Base-by-base conservation (phyloP, 1,284 basidiomycete species). In the Wolfiporia cocos region DNA sequence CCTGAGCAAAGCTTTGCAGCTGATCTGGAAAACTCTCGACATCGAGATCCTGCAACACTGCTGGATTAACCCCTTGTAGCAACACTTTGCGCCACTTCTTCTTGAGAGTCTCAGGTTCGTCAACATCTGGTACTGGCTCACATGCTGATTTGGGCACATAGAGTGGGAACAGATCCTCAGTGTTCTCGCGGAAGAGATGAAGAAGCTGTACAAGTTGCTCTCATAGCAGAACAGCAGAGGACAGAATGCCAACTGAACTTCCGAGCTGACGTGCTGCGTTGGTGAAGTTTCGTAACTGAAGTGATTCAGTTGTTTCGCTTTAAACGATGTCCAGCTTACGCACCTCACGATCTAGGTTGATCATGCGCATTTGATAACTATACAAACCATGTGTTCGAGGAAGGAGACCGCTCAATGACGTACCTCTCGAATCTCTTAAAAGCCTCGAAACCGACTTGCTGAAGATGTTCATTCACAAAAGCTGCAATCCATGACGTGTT, bases 191-290 rank as follows among this genome's bases (percentile, higher is more conserved):
- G 59, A 81, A 84, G 5, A 86, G 69, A 54, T 73, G 76, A 4
- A 81, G 67, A 12, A 85, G 67, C 49, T 81, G 77, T 2, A 78
- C 74, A 14, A 86, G 66, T 12, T 81, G 71, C 50, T 78, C 74
- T n/a, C 82, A 77, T 18, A 86, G 68, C 49, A 76, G 72, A 56
- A 76, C 82, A 0, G 80, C 75, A 9, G 81, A 83, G 7, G 81
- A 81, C 5, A 85, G 69, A 47, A 86, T 82, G 11, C 79, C 81
- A 20, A 84, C 79, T 3, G 81, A 84, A 42, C 78, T 81, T 18
- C 82, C 82, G 0, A 85, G 67, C 56, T 82, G 81, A 28, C 81
- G 75, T 10, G 81, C 73, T n/a, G 81, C 79, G 51, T 83, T 81
- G 32, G 80, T 76, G 54, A 85, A 85, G 58, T 81, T 84, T 29